A percentile compares a stretch with the other conserved stretches of the same genome.
Evolutionary conservation across 805 yeast genomes (phyloP).

Genomic region (Blastobotrys parvus): DNA sequence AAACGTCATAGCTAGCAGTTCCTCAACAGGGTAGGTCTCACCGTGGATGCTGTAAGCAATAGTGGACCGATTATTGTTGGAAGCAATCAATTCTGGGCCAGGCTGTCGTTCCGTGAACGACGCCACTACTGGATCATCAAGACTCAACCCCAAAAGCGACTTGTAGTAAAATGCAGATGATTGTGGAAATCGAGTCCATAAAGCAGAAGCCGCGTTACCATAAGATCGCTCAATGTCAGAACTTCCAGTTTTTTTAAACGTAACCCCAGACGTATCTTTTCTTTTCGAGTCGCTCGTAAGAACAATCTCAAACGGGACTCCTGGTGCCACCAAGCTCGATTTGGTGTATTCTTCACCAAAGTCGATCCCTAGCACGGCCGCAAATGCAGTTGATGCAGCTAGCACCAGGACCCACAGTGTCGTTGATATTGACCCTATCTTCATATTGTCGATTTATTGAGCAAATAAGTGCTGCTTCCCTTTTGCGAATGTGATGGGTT

Average conservation of each 20-base stretch:
- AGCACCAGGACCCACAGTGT: constrained; percentile 1
- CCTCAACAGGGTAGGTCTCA: constrained; percentile 56
- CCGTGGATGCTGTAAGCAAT: constrained; percentile 48
- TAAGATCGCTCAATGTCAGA: constrained; percentile 49
- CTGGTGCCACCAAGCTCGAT: constrained; percentile 85
- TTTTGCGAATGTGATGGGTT: too few relatives aligned
- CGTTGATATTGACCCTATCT: too few relatives aligned
- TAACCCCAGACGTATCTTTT: constrained; percentile 76
- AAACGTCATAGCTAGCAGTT: constrained; percentile 74
- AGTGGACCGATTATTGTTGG: constrained; percentile 41
- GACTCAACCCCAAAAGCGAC: constrained; percentile 50
- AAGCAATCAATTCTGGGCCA: constrained; percentile 42
- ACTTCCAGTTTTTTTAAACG: constrained; percentile 36
- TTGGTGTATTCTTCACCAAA: constrained; percentile 83
- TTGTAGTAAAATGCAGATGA: constrained; percentile 62
- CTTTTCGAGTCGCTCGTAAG: constrained; percentile 87
- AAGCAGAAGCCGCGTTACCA: constrained; percentile 66
- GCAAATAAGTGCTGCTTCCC: too few relatives aligned
- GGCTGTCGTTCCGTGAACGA: constrained; percentile 50
- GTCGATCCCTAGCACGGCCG: constrained; percentile 79
- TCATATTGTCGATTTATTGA: too few relatives aligned
- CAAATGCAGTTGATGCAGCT: constrained; percentile 13
- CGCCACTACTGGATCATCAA: constrained; percentile 35
- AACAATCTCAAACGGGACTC: constrained; percentile 78
- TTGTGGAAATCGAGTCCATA: constrained; percentile 67